Evolutionary conservation across 129 eudicot species (phyloP), one percentile per base, ranked within the genome.

Genomic region (Saposhnikovia divaricata): DNA sequence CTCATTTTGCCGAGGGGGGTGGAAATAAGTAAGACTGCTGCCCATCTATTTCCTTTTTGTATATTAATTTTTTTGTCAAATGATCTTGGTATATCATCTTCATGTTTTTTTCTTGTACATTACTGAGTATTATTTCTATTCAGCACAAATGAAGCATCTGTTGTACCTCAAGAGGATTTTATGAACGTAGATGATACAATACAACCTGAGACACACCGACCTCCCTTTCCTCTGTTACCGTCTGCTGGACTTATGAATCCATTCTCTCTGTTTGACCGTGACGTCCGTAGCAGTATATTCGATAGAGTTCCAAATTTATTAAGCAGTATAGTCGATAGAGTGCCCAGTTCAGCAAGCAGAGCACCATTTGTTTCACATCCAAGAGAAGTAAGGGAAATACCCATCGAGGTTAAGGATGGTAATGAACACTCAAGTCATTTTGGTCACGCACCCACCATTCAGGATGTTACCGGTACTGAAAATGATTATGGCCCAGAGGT

Each of bases 291-390:
- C 78, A 81, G 86, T 77, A 55, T 92, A 81, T 86, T 87, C 63
- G 89, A 89, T 72, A 78, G 87, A 21, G 89, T 90, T 44, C 46
- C 88, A 27, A 81, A 14, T 75, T 61, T 83, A 65, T 28, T 79
- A 39, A 81, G 88, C 31, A 78, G 82, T 61, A 61, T 61, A n/a
- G 25, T 61, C 12, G 69, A 61, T 25, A 61, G 69, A 19, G 88
- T 89, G 48, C 53, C 88, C 28, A 81, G 13, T 75, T 48, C 81
- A 63, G 42, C 83, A 44, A 81, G 88, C 27, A 77, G 82, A 61
- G 86, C 86, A 61, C 95, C 99, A 16, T 79, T 87, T 88, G 96
- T 92, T 28, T 92, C 99, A 68, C 99, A 96, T 82, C 96, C 99
- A 80, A 86, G 97, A 88, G 95, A 92, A 86, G 97, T 92, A 21